Evolutionary conservation across 2,329 filamentous ascomycete species (phyloP).

Genomic region (Zalaria obscura): DNA sequence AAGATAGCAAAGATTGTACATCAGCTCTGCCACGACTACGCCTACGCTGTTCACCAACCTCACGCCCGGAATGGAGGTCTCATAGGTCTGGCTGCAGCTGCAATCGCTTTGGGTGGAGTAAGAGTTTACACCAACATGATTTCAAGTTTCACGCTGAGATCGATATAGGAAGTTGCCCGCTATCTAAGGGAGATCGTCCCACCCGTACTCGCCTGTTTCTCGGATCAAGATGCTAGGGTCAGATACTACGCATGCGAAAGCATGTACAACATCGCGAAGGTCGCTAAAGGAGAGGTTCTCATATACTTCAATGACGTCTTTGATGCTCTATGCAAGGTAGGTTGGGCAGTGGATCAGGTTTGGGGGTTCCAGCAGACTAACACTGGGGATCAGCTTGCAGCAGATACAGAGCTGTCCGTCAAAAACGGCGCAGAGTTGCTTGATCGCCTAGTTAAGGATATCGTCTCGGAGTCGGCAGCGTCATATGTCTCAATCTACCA

Average conservation of each 20-base stretch:
- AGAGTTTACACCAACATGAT: constrained; percentile 22
- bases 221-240: constrained; percentile 92
- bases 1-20: constrained; percentile 79
- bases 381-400: constrained; percentile 54
- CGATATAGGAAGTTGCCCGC: constrained; percentile 64
- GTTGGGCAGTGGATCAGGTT: neutral
- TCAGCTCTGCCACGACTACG: constrained; percentile 94
- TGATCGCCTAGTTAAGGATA: constrained; percentile 89
- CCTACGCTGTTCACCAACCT: constrained; percentile 91
- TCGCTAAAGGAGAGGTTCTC: constrained; percentile 92
- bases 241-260: constrained; percentile 98
- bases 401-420: constrained; percentile 89
- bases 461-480: constrained; percentile 86
- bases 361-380: constrained; percentile 10
- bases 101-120: constrained; percentile 86
- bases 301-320: constrained; percentile 98
- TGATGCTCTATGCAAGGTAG: constrained; percentile 86
- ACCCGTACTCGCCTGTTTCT: constrained; percentile 92
- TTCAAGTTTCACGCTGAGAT: constrained; percentile 7
- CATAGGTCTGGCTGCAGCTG: constrained; percentile 87
- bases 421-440: constrained; percentile 96
- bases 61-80: constrained; percentile 93
- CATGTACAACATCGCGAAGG: constrained; percentile 99
- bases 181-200: constrained; percentile 92
- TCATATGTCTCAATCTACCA: constrained; percentile 88